A percentile compares a stretch with the other conserved stretches of the same genome.
Conservation (phyloP, 805 yeast genomes). For the Blastobotrys muscicola region DNA sequence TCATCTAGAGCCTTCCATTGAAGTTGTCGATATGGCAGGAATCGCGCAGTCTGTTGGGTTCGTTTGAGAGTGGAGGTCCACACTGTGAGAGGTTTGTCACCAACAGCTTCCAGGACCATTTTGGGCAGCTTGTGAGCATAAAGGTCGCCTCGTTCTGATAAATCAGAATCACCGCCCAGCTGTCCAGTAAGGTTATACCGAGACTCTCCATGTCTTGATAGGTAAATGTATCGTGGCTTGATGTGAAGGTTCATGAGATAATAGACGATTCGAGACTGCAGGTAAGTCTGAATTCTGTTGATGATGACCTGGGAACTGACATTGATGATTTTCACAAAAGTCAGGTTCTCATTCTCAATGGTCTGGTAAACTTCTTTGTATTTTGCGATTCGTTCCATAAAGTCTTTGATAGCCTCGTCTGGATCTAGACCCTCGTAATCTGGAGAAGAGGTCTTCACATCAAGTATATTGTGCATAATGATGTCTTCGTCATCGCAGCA, state of each 20-base stretch:
- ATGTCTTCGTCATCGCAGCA: constrained; percentile 79
- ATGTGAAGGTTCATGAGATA: constrained; percentile 93
- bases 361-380: constrained; percentile 75
- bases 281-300: constrained; percentile 76
- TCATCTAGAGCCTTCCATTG: constrained; percentile 97
- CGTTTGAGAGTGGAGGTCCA: constrained; percentile 92
- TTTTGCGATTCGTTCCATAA: constrained; percentile 59
- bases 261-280: constrained; percentile 88
- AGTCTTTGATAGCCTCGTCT: constrained; percentile 63
- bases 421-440: constrained; percentile 65
- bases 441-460: constrained; percentile 80
- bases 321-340: constrained; percentile 82
- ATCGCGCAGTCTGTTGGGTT: constrained; percentile 87
- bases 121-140: constrained; percentile 78
- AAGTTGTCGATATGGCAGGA: constrained; percentile 68
- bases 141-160: constrained; percentile 73
- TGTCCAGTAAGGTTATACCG: constrained; percentile 86
- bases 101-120: constrained; percentile 53
- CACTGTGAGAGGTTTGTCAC: constrained; percentile 57
- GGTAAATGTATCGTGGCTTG: constrained; percentile 85
- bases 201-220: constrained; percentile 94
- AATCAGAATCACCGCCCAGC: constrained; percentile 89
- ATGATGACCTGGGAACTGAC: constrained; percentile 82
- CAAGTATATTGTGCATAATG: constrained; percentile 68
- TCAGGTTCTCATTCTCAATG: constrained; percentile 52